phyloP scores from a whole-genome alignment of 257 asterid genomes.

The Nicotiana tabacum region DNA sequence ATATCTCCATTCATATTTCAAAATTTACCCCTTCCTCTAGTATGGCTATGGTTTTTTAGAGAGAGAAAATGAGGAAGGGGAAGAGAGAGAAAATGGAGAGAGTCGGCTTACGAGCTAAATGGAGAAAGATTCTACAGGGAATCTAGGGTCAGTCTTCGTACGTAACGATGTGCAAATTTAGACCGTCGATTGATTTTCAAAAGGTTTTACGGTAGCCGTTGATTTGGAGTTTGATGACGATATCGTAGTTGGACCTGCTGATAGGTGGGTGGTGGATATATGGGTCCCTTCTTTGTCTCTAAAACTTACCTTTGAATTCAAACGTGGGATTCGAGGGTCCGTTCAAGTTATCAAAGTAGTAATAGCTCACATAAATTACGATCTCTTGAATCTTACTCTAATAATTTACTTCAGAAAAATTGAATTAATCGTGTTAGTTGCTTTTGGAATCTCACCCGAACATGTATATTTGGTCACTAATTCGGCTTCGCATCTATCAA shows the following conservation, averaged over 20 bases:
- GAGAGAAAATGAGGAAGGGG: neutral
- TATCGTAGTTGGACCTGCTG: neutral
- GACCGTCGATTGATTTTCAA: neutral
- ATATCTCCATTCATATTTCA: conserved; percentile 9
- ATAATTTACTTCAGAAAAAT: too few relatives aligned
- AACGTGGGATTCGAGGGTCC: too few relatives aligned
- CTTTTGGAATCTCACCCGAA: too few relatives aligned
- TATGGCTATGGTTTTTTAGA: neutral
- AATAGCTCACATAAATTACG: too few relatives aligned
- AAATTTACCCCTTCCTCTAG: neutral
- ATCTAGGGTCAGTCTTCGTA: conserved; percentile 3
- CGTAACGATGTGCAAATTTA: neutral
- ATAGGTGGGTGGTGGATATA: too few relatives aligned
- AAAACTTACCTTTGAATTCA: too few relatives aligned
- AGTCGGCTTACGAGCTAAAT: neutral
- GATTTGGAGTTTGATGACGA: conserved; percentile 2
- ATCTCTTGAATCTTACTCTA: too few relatives aligned
- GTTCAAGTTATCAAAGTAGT: too few relatives aligned
- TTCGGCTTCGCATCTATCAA: too few relatives aligned
- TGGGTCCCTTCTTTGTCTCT: too few relatives aligned
- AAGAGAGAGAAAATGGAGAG: neutral
- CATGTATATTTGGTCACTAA: too few relatives aligned
- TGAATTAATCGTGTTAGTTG: too few relatives aligned
- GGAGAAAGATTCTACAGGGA: neutral
- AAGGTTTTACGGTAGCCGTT: neutral